These are phyloP conservation scores for Samsoniella hepiali DNA, from an alignment of 2,329 filamentous ascomycete genomes.

Conservation along the genomic window DNA sequence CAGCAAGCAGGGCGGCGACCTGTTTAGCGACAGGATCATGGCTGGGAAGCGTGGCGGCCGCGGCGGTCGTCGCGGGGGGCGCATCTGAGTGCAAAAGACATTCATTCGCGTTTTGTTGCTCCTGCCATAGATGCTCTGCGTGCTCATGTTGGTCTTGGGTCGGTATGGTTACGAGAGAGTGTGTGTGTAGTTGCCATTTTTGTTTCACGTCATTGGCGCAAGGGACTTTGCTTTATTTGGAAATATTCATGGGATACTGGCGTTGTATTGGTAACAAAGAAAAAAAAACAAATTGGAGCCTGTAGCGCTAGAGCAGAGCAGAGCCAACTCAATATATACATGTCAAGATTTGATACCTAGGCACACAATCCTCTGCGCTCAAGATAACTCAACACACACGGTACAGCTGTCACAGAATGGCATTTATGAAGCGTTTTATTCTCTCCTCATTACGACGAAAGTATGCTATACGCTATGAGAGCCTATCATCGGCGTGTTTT, in stretches of 20 bases:
- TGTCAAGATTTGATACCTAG: neutral
- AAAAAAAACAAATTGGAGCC: neutral
- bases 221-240: neutral
- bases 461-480: constrained; percentile 27
- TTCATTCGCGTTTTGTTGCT: neutral
- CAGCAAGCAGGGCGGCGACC: constrained; percentile 12
- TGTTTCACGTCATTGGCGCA: neutral
- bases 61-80: constrained; percentile 20
- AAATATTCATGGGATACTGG: constrained; percentile 3
- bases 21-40: constrained; percentile 53
- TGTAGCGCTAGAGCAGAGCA: neutral
- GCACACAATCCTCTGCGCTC: neutral
- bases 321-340: neutral
- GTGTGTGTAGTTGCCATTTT: neutral
- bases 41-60: constrained; percentile 22
- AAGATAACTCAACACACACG: no score
- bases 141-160: neutral
- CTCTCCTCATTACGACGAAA: constrained; percentile 23
- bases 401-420: neutral
- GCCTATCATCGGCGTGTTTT: constrained; percentile 23
- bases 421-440: constrained; percentile 22
- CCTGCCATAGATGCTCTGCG: neutral
- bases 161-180: neutral
- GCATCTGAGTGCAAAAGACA: neutral
- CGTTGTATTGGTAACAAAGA: constrained; percentile 3